Evolutionary conservation across 129 eudicot genomes (phyloP), one percentile per base, ranked within the genome.

Genomic region (Gnaphalium uliginosum): DNA sequence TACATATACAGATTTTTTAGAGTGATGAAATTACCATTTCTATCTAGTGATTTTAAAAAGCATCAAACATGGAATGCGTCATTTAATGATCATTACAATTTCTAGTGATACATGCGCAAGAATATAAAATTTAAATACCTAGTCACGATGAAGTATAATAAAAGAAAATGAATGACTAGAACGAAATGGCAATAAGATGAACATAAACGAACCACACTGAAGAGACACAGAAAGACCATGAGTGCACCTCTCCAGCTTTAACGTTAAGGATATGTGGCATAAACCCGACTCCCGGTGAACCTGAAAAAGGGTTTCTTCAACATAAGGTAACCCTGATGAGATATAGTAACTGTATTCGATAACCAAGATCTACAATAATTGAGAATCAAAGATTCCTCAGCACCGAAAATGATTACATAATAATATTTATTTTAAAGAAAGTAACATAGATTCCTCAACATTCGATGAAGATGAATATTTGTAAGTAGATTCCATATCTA

Each of bases 241-340:
- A 17, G 51, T 78, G 70, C 75, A 85, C 93, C 89, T 85, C 86
- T 71, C 93, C 88, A 72, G 87, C 74, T 69, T 85, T 79, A 76
- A 88, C 88, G 14, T 67, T 53, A 15, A 88, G 79, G 21, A 83
- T 63, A 81, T 85, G 84, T 8, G 89, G 86, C 57, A 82, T 85
- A 72, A 85, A 88, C 67, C 86, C 89, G 18, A 72, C 83, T 27
- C 93, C 89, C 25, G 86, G 75, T 66, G 81, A 63, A 25, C 89
- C 89, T 85, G 89, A 37, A 73, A 80, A 74, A 76, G 19, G 15
- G 59, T 54, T 35, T 30, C 10, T 64, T 33, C 54, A 76, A 79
- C 64, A 39, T 29, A 79, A 63, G 43, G 10, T 64, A 67, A 76
- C 25, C 21, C 35, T 21, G 23, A 6, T 18, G 50, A 60, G 23